Evolutionary conservation across 257 asterid species (phyloP).

Genomic region (Ligustrum vulgare): DNA sequence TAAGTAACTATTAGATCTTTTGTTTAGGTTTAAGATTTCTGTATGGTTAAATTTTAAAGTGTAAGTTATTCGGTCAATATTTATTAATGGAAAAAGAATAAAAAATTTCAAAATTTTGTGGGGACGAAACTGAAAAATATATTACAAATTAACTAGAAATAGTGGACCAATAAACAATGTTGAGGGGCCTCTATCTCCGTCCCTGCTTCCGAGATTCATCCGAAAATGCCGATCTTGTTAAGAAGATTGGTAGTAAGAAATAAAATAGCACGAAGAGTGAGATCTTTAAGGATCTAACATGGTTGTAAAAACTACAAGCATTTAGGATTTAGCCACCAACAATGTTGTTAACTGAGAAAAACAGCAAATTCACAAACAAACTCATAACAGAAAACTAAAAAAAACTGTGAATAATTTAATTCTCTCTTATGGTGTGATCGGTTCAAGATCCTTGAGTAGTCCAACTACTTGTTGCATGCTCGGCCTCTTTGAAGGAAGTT

Average conservation of each 20-base stretch:
- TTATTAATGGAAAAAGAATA: too few species aligned
- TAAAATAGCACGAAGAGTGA: conserved; percentile 2
- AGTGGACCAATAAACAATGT: too few species aligned
- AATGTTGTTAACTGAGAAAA: conserved; percentile 14
- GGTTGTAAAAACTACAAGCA: conserved; percentile 22
- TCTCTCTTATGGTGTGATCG: conserved; percentile 26
- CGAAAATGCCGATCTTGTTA: too few species aligned
- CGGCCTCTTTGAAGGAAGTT: conserved; percentile 68
- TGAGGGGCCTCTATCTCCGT: too few species aligned
- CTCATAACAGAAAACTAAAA: conserved; percentile 14
- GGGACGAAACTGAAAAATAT: too few species aligned
- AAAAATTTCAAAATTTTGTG: too few species aligned
- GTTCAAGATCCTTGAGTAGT: conserved; percentile 82
- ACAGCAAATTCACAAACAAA: conserved; percentile 13
- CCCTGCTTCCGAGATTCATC: too few species aligned
- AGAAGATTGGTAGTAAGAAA: neutral
- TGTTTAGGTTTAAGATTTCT: too few species aligned
- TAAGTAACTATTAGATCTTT: too few species aligned
- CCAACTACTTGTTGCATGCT: conserved; percentile 93
- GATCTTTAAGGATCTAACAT: conserved; percentile 21
- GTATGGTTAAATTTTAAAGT: too few species aligned
- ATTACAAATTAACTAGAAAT: too few species aligned
- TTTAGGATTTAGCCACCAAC: conserved; percentile 24
- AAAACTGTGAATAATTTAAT: neutral
- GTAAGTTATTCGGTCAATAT: too few species aligned